phyloP scores from a whole-genome alignment of 345 rosid species.

The Draba incana region DNA sequence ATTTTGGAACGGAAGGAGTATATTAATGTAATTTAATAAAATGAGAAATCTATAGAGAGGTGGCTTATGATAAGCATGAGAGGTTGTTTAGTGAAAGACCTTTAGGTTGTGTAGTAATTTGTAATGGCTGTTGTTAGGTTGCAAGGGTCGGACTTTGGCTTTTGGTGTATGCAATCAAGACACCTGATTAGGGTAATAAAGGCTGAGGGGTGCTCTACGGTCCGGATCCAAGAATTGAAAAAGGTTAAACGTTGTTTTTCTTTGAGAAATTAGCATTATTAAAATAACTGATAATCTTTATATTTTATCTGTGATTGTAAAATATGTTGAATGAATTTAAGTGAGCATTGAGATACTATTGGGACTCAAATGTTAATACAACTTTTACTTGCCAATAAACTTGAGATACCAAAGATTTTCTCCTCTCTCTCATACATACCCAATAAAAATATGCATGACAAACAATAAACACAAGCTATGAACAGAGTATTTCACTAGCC shows the following conservation, averaged over 20 bases:
- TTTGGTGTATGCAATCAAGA: slow-evolving; percentile 13
- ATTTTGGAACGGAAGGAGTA: too few species aligned
- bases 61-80: slow-evolving; percentile 34
- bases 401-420: not conserved
- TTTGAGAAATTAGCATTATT: too few species aligned
- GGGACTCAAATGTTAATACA: too few species aligned
- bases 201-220: not conserved
- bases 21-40: slow-evolving; percentile 1
- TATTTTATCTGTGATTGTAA: too few species aligned
- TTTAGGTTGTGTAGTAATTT: not conserved
- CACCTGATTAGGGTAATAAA: slow-evolving; percentile 1
- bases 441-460: not conserved
- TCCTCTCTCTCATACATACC: too few species aligned
- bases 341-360: not conserved
- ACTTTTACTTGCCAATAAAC: too few species aligned
- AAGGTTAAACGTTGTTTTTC: not conserved
- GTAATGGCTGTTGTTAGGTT: slow-evolving; percentile 28
- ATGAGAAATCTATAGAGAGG: not conserved
- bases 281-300: too few species aligned
- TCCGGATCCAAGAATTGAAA: not conserved
- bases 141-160: slow-evolving; percentile 33
- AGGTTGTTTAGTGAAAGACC: slow-evolving; percentile 31
- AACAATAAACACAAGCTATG: slow-evolving; percentile 1
- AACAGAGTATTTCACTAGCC: slow-evolving; percentile 16
- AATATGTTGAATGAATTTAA: too few species aligned